Percentiles rank a stretch among this genome's conserved stretches.
These are phyloP conservation scores for Tetracladium maxilliforme DNA, from an alignment of 2,329 filamentous ascomycete species.

Conservation along the genomic window DNA sequence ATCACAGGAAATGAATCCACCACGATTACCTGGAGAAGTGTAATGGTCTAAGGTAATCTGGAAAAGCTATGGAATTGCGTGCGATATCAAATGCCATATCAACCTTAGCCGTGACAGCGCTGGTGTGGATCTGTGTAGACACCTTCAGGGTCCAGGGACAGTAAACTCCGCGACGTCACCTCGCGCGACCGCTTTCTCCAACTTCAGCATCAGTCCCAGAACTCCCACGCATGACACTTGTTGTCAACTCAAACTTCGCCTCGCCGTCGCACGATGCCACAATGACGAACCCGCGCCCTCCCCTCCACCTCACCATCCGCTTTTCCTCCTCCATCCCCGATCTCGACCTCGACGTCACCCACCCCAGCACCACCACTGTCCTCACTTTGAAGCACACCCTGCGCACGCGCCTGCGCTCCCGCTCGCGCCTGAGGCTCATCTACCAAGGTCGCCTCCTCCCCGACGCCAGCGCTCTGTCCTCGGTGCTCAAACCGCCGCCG, in stretches of 20 bases:
- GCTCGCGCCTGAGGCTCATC: slow-evolving; percentile 72
- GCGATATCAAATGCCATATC: no score
- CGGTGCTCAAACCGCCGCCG: slow-evolving; percentile 49
- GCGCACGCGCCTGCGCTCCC: slow-evolving; percentile 53
- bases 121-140: no score
- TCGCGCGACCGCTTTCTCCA: not conserved
- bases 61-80: no score
- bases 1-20: no score
- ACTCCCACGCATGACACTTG: not conserved
- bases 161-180: no score
- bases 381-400: slow-evolving; percentile 72
- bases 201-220: not conserved
- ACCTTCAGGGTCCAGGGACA: no score
- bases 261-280: no score
- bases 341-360: slow-evolving; percentile 60
- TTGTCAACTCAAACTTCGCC: no score
- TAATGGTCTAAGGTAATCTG: no score
- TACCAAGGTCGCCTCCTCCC: slow-evolving; percentile 76
- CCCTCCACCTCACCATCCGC: slow-evolving; percentile 70
- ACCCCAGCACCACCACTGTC: slow-evolving; percentile 55
- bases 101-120: no score
- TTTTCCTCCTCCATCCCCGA: slow-evolving; percentile 81
- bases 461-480: slow-evolving; percentile 53
- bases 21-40: no score
- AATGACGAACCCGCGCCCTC: no score